These are phyloP conservation scores for Pseudogymnoascus sp. DNA, from an alignment of 2,329 filamentous ascomycete species.

Conservation along the genomic window DNA sequence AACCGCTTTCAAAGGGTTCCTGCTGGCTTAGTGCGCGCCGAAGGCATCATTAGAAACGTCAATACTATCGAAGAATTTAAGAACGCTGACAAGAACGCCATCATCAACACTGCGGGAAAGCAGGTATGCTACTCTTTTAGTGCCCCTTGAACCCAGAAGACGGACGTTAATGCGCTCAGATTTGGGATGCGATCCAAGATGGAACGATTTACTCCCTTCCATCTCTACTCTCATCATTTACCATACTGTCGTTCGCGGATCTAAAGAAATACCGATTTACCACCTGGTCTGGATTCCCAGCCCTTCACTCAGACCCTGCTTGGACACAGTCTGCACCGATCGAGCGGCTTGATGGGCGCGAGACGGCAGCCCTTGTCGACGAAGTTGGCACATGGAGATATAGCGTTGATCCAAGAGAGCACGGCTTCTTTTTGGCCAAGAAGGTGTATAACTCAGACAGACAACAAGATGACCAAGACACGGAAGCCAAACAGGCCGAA, in stretches of 20 bases:
- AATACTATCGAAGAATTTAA: conserved; percentile 95
- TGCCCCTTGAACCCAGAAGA: conserved; percentile 16
- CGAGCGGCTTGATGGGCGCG: conserved; percentile 52
- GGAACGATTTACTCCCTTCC: conserved; percentile 93
- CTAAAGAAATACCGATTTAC: conserved; percentile 95
- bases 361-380: conserved; percentile 74
- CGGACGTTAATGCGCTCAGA: conserved; percentile 43
- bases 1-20: conserved; percentile 47
- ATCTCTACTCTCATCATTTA: conserved; percentile 81
- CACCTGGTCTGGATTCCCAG: conserved; percentile 97
- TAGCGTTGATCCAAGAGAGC: conserved; percentile 70
- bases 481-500: conserved; percentile 41
- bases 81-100: conserved; percentile 67
- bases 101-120: conserved; percentile 70
- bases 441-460: conserved; percentile 41
- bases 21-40: conserved; percentile 68
- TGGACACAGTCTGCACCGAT: conserved; percentile 60
- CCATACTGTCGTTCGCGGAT: conserved; percentile 86
- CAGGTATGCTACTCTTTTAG: conserved; percentile 48
- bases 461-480: conserved; percentile 22
- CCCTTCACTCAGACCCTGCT: conserved; percentile 76
- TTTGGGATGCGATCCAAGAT: conserved; percentile 96
- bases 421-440: conserved; percentile 95
- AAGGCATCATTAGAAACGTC: conserved; percentile 91
- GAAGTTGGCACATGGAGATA: conserved; percentile 83